phyloP scores from a whole-genome alignment of 2,329 filamentous ascomycete species.

The Aureobasidium lini region DNA sequence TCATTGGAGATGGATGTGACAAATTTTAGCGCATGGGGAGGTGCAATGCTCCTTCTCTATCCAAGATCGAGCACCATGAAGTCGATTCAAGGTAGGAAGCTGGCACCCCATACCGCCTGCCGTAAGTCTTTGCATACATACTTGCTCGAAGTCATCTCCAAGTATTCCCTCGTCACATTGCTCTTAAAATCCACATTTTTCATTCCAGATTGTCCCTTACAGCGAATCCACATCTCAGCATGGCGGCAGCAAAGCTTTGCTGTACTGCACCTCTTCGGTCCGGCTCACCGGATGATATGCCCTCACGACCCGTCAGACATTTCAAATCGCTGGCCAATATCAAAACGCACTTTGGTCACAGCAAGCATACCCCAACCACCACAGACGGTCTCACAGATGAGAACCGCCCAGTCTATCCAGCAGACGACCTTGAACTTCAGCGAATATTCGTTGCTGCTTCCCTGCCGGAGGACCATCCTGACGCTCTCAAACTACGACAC shows the following conservation, averaged over 20 bases:
- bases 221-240: neutral
- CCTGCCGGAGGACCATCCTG: conserved; percentile 26
- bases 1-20: too few relatives aligned
- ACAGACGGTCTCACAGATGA: neutral
- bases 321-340: conserved; percentile 10
- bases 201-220: neutral
- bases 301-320: conserved; percentile 8
- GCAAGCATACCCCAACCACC: neutral
- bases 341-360: conserved; percentile 2
- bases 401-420: neutral
- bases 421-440: conserved; percentile 16
- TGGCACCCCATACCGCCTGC: neutral
- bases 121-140: neutral
- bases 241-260: conserved; percentile 14
- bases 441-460: conserved; percentile 23
- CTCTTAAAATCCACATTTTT: neutral
- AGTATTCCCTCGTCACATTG: neutral
- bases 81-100: neutral
- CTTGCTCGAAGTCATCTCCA: neutral
- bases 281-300: conserved; percentile 9
- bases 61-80: too few relatives aligned
- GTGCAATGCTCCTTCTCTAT: too few relatives aligned
- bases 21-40: too few relatives aligned
- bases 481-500: conserved; percentile 20
- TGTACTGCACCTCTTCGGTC: conserved; percentile 7